Evolutionary conservation across 805 yeast genomes (phyloP).

Genomic region (Ogataea philodendri): DNA sequence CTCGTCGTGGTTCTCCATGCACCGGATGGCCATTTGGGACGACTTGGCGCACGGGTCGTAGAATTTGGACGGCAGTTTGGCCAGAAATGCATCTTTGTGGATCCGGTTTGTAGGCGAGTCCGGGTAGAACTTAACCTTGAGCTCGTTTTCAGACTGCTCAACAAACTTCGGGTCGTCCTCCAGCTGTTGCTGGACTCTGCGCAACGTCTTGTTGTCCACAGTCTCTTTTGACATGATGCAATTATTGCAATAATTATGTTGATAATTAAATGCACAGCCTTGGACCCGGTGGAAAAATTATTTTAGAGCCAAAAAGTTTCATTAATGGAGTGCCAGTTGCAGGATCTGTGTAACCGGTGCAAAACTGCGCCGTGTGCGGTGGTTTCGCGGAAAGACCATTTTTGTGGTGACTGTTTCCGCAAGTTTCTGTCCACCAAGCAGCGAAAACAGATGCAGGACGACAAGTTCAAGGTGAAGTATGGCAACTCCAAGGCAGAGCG

Average conservation of each 20-base stretch:
- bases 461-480: slow-evolving; percentile 69
- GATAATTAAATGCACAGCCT: slow-evolving; percentile 11
- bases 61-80: slow-evolving; percentile 77
- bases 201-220: slow-evolving; percentile 29
- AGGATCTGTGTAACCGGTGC: slow-evolving; percentile 48
- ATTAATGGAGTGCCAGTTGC: slow-evolving; percentile 6
- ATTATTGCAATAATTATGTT: slow-evolving; percentile 1
- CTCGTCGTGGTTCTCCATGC: slow-evolving; percentile 75
- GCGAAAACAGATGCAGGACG: slow-evolving; percentile 71
- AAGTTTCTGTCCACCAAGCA: slow-evolving; percentile 77
- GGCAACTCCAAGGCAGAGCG: slow-evolving; percentile 35
- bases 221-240: slow-evolving; percentile 3
- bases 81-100: slow-evolving; percentile 65
- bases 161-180: slow-evolving; percentile 45
- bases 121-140: slow-evolving; percentile 69
- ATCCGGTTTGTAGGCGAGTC: slow-evolving; percentile 77
- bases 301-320: slow-evolving; percentile 7
- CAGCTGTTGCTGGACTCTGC: slow-evolving; percentile 17
- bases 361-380: slow-evolving; percentile 41
- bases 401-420: slow-evolving; percentile 66
- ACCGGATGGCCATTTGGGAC: slow-evolving; percentile 79
- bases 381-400: slow-evolving; percentile 59
- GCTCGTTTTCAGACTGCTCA: slow-evolving; percentile 43
- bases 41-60: slow-evolving; percentile 94
- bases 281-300: too few species aligned